These are phyloP conservation scores for Astragalus glycyphyllos DNA, from an alignment of 306 rosid genomes.

Conservation along the genomic window DNA sequence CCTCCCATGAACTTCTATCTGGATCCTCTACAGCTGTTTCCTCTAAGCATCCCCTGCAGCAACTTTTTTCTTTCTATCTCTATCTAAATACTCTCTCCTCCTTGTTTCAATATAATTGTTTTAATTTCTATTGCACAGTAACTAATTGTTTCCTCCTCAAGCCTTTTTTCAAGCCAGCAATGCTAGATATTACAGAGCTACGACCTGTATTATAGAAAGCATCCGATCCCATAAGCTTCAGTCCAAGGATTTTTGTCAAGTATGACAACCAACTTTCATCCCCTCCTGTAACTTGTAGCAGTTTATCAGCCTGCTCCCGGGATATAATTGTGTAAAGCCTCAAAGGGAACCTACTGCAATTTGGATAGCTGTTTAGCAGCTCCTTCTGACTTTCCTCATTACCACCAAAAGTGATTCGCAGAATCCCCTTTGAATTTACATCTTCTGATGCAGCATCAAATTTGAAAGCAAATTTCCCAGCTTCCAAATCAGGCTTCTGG, in stretches of 20 bases:
- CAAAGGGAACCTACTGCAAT: slow-evolving; percentile 50
- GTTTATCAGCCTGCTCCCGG: slow-evolving; percentile 65
- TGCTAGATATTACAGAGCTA: slow-evolving; percentile 52
- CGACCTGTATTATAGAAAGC: slow-evolving; percentile 54
- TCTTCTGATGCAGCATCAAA: slow-evolving; percentile 66
- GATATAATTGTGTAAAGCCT: slow-evolving; percentile 71
- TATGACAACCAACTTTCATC: slow-evolving; percentile 61
- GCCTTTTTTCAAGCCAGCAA: slow-evolving; percentile 67
- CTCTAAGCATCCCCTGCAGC: too few species aligned
- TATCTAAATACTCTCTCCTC: too few species aligned
- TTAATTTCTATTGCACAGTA: neutral
- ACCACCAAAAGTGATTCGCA: slow-evolving; percentile 61
- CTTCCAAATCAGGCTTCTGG: slow-evolving; percentile 68
- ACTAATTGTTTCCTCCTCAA: slow-evolving; percentile 59
- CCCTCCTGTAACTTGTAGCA: slow-evolving; percentile 58
- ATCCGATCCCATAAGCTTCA: slow-evolving; percentile 74
- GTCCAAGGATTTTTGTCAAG: slow-evolving; percentile 65
- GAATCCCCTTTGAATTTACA: slow-evolving; percentile 64
- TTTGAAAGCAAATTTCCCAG: slow-evolving; percentile 65
- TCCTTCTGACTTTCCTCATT: slow-evolving; percentile 47
- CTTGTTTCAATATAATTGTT: too few species aligned
- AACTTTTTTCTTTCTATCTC: too few species aligned
- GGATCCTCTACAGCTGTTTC: too few species aligned
- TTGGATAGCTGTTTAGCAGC: slow-evolving; percentile 42
- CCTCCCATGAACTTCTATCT: slow-evolving; percentile 25